Base-by-base conservation (phyloP, 78 protist genomes). In the Polysphondylium violaceum region DNA sequence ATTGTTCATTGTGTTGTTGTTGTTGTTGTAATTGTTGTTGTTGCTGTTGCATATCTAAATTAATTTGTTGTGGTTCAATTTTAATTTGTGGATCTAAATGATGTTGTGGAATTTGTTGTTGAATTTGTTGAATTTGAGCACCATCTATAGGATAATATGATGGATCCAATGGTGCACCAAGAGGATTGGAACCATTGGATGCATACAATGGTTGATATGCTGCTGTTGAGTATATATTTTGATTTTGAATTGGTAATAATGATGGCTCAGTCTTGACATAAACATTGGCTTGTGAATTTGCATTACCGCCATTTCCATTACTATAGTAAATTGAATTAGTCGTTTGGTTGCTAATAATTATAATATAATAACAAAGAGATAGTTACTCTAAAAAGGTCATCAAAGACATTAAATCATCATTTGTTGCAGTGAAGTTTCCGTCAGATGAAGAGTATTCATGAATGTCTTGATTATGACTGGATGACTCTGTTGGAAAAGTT, bases 321-420 rank as follows among this genome's bases (percentile, higher is more conserved):
- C 19, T 35, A 68, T 35, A 68, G 29, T 31, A 5, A 31, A 40
- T 23, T 40, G 14, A 40, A 16, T 40, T 40, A 40, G 19, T 21
- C 21, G 19, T 21, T 23, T 35, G 25, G 53, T 68, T 53, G 3
- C 17, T 74, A 38, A 51, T 38, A 9, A 58, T 55, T 58, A 56
- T 58, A 38, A 33, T 5, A 33, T 31, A 41, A 23, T 36, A 41
- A n/a, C 25, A 53, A 19, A 29, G 16, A n/a, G 69, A 40, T 77
- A 81, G 29, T 36, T 81, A 81, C 89, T 81, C 89, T 81, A 81
- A 56, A 68, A 81, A 81, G 36, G 89, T 81, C 89, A 81, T 81
- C 27, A 81, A 41, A 8, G 89, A 81, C 79, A 81, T 65, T 43
- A 81, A 68, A 56, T 81, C 89, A 81, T 81, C 89, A 38, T 29